Conservation (phyloP, 345 rosid species). For the Sonneratia alba region DNA sequence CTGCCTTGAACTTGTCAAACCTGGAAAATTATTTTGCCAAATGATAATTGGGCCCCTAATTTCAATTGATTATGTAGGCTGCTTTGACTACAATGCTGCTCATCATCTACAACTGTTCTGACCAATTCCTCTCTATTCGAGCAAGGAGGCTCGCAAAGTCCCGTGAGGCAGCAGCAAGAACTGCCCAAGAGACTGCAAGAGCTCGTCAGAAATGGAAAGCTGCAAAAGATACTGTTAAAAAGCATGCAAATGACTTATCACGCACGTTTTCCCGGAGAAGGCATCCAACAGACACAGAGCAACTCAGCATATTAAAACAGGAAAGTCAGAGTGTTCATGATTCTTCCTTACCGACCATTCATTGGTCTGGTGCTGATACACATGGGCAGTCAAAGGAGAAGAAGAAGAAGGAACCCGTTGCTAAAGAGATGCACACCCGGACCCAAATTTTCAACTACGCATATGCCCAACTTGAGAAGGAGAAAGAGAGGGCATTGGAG, state of each 20-base stretch:
- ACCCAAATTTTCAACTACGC: constrained; percentile 80
- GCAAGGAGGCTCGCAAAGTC: constrained; percentile 71
- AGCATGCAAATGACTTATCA: constrained; percentile 58
- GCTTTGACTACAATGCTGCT: constrained; percentile 60
- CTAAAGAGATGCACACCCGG: constrained; percentile 36
- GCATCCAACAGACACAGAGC: constrained; percentile 17
- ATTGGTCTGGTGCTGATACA: constrained; percentile 17
- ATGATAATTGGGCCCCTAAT: not conserved
- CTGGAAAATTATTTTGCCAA: not conserved
- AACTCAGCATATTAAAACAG: constrained; percentile 31
- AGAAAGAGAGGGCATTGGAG: constrained; percentile 67
- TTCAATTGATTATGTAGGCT: constrained; percentile 42
- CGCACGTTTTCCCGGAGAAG: constrained; percentile 51
- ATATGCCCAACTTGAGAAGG: constrained; percentile 54
- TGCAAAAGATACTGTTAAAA: constrained; percentile 62
- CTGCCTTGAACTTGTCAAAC: not conserved
- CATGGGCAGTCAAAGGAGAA: constrained; percentile 26
- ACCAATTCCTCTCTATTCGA: constrained; percentile 66
- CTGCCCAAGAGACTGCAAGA: constrained; percentile 53
- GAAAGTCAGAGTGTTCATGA: constrained; percentile 27
- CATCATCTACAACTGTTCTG: constrained; percentile 82
- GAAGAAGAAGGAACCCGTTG: constrained; percentile 23
- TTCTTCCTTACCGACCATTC: constrained; percentile 24
- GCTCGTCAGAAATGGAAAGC: constrained; percentile 73
- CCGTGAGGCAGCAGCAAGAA: constrained; percentile 79